Base-by-base conservation (phyloP, 768 basidiomycete genomes). In the Auriscalpium vulgare region DNA sequence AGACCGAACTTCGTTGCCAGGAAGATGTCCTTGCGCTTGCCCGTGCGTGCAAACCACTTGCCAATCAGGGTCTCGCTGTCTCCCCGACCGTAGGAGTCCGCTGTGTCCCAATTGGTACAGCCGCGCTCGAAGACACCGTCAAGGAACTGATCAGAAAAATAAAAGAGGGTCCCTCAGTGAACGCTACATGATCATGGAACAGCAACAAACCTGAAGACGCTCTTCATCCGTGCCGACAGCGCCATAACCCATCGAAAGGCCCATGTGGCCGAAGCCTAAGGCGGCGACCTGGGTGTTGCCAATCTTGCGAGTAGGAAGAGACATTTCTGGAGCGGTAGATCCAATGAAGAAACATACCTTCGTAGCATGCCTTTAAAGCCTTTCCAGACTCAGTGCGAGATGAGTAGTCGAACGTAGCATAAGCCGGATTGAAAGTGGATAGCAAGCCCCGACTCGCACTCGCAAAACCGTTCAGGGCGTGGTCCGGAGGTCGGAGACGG, bases 241-340 rank as follows among this genome's bases (percentile, higher is more conserved):
- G n/a, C 82, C 81, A 56, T 81, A 82, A 37, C 64, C 70, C 1
- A 67, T 71, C 10, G 76, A 75, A 9, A 83, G 59, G 10, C 79
- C 81, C 83, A 84, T 84, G 5, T 74, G 67, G 8, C 84, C 84
- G 52, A 78, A 82, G 2, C 83, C 82, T 11, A 85, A 72, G 14
- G 76, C 76, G 10, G 75, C 69, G 16, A 81, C 75, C 19, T 68
- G 53, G 36, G 68, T 65, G 13, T 70, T 64, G 19, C 78, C 79
- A 21, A 85, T 74, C 50, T 71, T 75, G 53, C 74, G 74, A 50
- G 68, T 72, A 17, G 67, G 72, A 56, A 67, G 66, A 44, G 43
- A 44, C 14, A 52, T 29, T 37, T 23, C 40, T 16, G 9, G 10
- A 16, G 49, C 17, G 19, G 2, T 16, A 45, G 37, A 47, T 48